phyloP scores from a whole-genome alignment of 176 grass and related monocot species.

The Areca catechu region DNA sequence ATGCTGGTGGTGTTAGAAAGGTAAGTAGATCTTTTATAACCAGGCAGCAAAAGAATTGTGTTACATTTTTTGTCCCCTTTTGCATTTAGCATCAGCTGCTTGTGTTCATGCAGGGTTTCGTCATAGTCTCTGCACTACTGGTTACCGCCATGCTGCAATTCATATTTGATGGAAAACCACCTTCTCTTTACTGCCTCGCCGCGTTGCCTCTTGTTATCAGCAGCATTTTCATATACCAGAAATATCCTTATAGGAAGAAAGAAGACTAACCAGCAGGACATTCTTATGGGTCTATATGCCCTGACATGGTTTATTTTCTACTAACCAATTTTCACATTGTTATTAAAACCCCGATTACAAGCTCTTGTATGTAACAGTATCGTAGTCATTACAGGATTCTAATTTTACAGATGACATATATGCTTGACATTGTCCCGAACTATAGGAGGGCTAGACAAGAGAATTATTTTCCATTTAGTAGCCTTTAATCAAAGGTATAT shows the following conservation, averaged over 20 bases:
- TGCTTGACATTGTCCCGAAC: no score
- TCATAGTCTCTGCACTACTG: constrained; percentile 86
- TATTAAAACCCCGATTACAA: no score
- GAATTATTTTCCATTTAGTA: no score
- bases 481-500: no score
- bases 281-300: no score
- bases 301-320: no score
- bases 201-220: constrained; percentile 64
- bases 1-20: constrained; percentile 92
- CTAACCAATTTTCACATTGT: no score
- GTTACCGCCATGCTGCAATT: constrained; percentile 79
- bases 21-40: constrained; percentile 25
- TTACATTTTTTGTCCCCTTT: neutral
- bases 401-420: no score
- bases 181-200: constrained; percentile 63
- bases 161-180: constrained; percentile 79
- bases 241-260: constrained; percentile 89
- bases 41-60: neutral
- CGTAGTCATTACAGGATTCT: no score
- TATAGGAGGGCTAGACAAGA: no score
- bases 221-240: constrained; percentile 99
- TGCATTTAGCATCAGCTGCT: constrained; percentile 3
- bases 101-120: constrained; percentile 77
- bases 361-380: no score
- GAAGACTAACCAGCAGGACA: constrained; percentile 32